These are phyloP conservation scores for Entelexis paramagnoliae DNA, from an alignment of 1,139 yeast genomes.

Conservation along the genomic window DNA sequence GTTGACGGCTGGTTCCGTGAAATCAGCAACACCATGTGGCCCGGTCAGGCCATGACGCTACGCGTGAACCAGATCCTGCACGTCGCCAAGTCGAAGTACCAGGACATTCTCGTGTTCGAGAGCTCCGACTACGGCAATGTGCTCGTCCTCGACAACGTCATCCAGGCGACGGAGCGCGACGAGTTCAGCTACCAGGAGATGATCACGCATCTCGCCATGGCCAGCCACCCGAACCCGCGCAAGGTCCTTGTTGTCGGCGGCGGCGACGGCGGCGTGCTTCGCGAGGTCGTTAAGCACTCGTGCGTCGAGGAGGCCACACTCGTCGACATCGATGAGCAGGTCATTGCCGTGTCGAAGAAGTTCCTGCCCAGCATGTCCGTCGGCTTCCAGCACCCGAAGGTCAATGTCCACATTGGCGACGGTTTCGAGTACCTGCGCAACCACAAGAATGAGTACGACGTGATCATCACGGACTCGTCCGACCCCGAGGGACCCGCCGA, in stretches of 20 bases:
- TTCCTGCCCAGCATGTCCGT: conserved; percentile 77
- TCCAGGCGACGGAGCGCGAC: conserved; percentile 82
- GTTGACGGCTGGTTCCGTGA: conserved; percentile 87
- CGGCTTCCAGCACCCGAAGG: conserved; percentile 71
- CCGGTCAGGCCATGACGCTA: conserved; percentile 87
- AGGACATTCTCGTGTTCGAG: conserved; percentile 80
- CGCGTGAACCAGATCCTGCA: conserved; percentile 73
- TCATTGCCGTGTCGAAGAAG: conserved; percentile 68
- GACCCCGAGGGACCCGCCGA: conserved; percentile 98
- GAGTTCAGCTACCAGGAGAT: conserved; percentile 85
- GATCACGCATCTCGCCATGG: conserved; percentile 82
- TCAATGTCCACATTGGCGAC: conserved; percentile 73
- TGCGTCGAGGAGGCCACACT: conserved; percentile 75
- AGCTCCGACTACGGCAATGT: conserved; percentile 86
- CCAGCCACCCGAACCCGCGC: conserved; percentile 85
- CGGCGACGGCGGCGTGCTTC: conserved; percentile 92
- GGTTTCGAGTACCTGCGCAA: conserved; percentile 75
- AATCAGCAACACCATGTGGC: conserved; percentile 70
- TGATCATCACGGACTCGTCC: conserved; percentile 85
- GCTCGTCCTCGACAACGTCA: conserved; percentile 72
- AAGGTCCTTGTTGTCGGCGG: conserved; percentile 88
- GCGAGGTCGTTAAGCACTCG: conserved; percentile 83
- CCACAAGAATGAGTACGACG: conserved; percentile 48
- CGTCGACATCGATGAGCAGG: conserved; percentile 88
- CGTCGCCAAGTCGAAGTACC: conserved; percentile 73